phyloP scores from a whole-genome alignment of 2,329 filamentous ascomycete genomes.

The Cercospora sp. region DNA sequence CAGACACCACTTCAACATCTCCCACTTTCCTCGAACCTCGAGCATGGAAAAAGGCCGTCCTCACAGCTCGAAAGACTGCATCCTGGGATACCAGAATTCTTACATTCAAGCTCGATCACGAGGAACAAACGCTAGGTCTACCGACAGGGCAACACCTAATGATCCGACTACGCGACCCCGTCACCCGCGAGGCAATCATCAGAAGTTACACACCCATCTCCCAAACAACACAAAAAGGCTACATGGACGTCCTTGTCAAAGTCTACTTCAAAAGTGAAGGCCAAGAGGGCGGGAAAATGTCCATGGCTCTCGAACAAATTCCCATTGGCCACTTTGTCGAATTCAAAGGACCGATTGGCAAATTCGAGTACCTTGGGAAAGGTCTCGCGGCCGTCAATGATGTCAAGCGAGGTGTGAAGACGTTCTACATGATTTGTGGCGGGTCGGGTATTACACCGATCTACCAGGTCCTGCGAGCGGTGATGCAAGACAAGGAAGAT shows the following conservation, averaged over 20 bases:
- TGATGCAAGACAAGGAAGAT: slow-evolving; percentile 66
- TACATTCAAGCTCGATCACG: slow-evolving; percentile 73
- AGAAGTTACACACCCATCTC: slow-evolving; percentile 86
- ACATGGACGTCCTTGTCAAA: slow-evolving; percentile 76
- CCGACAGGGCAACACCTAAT: slow-evolving; percentile 86
- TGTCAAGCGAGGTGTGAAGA: slow-evolving; percentile 57
- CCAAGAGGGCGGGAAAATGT: slow-evolving; percentile 74
- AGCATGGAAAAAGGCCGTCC: slow-evolving; percentile 70
- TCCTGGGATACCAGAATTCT: slow-evolving; percentile 82
- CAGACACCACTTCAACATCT: slow-evolving; percentile 48
- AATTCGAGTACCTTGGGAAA: slow-evolving; percentile 74
- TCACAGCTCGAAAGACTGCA: slow-evolving; percentile 67
- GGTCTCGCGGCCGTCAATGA: slow-evolving; percentile 65
- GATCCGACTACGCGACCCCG: slow-evolving; percentile 74
- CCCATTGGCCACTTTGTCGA: slow-evolving; percentile 73
- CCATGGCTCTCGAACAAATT: slow-evolving; percentile 71
- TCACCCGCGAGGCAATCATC: slow-evolving; percentile 71
- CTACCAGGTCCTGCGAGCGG: slow-evolving; percentile 75
- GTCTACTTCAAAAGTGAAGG: slow-evolving; percentile 67
- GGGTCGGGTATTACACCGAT: slow-evolving; percentile 93
- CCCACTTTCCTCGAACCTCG: slow-evolving; percentile 70
- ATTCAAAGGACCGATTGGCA: slow-evolving; percentile 85
- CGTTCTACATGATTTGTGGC: slow-evolving; percentile 83
- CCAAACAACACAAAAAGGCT: slow-evolving; percentile 60
- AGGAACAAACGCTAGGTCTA: slow-evolving; percentile 69